phyloP scores from a whole-genome alignment of 352 stramenopile genomes.

The Phytophthora tubulina region DNA sequence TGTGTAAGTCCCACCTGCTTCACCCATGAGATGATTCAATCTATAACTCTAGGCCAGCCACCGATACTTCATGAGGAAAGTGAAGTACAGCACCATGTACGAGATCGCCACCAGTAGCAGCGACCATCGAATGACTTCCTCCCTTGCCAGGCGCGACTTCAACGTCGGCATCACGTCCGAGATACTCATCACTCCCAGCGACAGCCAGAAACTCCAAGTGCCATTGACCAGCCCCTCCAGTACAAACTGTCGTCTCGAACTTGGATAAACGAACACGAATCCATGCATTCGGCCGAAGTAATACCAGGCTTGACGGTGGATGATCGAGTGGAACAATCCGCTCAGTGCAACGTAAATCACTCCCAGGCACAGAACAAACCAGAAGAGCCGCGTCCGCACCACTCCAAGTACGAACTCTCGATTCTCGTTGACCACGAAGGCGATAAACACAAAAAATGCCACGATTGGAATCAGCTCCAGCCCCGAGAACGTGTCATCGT shows the following conservation, averaged over 20 bases:
- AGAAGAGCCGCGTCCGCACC: constrained; percentile 54
- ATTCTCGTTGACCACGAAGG: constrained; percentile 53
- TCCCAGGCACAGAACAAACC: constrained; percentile 59
- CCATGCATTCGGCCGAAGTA: constrained; percentile 65
- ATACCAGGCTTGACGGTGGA: constrained; percentile 58
- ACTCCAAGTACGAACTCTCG: constrained; percentile 46
- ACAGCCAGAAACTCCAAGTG: constrained; percentile 72
- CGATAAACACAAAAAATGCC: constrained; percentile 48
- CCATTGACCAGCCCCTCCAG: constrained; percentile 71
- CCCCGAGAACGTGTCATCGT: constrained; percentile 26
- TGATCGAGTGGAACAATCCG: constrained; percentile 71
- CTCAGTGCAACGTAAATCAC: constrained; percentile 73
- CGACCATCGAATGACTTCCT: constrained; percentile 60
- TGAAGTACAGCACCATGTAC: constrained; percentile 59
- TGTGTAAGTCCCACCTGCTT: too few species aligned
- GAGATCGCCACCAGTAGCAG: constrained; percentile 57
- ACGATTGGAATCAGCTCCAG: constrained; percentile 56
- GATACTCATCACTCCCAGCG: constrained; percentile 59
- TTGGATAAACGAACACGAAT: constrained; percentile 72
- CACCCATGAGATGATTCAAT: neutral
- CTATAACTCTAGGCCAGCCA: constrained; percentile 50
- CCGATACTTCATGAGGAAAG: constrained; percentile 69
- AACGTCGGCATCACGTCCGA: constrained; percentile 53
- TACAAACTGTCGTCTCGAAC: constrained; percentile 69
- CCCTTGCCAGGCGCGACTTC: constrained; percentile 37